phyloP scores from a whole-genome alignment of 176 grass and related monocot species.

The Oropetium thomaeum region DNA sequence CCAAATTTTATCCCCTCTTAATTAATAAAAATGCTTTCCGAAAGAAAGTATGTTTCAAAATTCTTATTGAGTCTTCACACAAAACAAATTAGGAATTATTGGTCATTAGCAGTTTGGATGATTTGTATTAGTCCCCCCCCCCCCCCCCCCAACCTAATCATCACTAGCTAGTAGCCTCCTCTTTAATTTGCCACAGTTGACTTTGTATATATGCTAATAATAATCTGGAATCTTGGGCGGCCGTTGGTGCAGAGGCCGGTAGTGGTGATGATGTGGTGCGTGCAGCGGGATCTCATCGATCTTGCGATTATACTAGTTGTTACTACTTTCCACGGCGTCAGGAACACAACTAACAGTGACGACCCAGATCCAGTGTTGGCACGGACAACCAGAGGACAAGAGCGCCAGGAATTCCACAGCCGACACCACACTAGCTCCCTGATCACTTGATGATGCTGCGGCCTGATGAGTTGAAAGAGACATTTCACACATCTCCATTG shows the following conservation, averaged over 20 bases:
- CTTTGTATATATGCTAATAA: constrained; percentile 15
- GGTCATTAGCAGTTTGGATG: not conserved
- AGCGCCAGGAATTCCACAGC: constrained; percentile 45
- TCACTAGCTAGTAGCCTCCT: not conserved
- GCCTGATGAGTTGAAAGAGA: constrained; percentile 37
- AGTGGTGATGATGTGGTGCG: constrained; percentile 29
- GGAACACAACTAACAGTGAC: constrained; percentile 10
- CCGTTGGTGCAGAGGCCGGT: constrained; percentile 8
- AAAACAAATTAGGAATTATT: not conserved
- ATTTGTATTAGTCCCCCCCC: not conserved
- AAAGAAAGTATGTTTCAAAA: no score
- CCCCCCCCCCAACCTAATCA: not conserved
- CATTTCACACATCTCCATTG: not conserved
- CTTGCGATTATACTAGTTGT: constrained; percentile 20
- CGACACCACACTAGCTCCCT: constrained; percentile 26
- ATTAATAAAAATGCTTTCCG: not conserved
- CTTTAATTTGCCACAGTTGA: constrained; percentile 1
- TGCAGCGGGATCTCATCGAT: constrained; percentile 43
- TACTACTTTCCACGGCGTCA: constrained; percentile 41
- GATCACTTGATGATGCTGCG: constrained; percentile 20
- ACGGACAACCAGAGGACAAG: constrained; percentile 33
- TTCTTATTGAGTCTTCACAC: no score
- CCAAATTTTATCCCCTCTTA: no score
- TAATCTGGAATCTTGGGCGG: constrained; percentile 31
- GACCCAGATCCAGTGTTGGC: constrained; percentile 28